phyloP scores from a whole-genome alignment of 352 stramenopile species.

The Pythium folliculosum region DNA sequence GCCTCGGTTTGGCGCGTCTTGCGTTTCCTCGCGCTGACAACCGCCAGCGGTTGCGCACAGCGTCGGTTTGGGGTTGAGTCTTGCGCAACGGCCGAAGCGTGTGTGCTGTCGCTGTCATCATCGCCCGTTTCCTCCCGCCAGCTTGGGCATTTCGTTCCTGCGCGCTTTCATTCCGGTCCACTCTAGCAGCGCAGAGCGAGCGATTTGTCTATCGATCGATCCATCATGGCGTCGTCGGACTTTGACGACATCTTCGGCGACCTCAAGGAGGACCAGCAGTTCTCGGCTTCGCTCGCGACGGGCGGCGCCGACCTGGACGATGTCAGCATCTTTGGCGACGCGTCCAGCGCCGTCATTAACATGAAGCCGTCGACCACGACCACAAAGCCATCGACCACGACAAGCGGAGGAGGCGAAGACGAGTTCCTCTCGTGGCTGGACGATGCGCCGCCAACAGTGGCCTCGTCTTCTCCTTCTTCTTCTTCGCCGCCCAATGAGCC shows the following conservation, averaged over 20 bases:
- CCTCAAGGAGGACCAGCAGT: constrained; percentile 60
- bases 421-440: constrained; percentile 86
- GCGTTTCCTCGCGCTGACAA: too few species aligned
- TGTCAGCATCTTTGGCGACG: constrained; percentile 52
- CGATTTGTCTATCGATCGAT: not conserved
- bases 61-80: not conserved
- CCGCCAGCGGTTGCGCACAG: too few species aligned
- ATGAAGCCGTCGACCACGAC: constrained; percentile 11
- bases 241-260: constrained; percentile 87
- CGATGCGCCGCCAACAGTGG: constrained; percentile 30
- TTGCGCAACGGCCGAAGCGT: not conserved
- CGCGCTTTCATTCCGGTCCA: too few species aligned
- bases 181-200: not conserved
- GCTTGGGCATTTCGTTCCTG: not conserved
- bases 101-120: too few species aligned
- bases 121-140: not conserved
- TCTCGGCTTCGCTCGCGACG: constrained; percentile 39
- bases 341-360: constrained; percentile 8
- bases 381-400: constrained; percentile 1
- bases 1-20: too few species aligned
- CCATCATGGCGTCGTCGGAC: constrained; percentile 44
- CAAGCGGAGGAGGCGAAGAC: constrained; percentile 26
- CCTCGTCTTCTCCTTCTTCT: not conserved
- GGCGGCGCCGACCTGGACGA: constrained; percentile 44
- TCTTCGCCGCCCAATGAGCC: not conserved